Base-by-base conservation (phyloP, 352 stramenopile species). In the Globisporangium parvum region DNA sequence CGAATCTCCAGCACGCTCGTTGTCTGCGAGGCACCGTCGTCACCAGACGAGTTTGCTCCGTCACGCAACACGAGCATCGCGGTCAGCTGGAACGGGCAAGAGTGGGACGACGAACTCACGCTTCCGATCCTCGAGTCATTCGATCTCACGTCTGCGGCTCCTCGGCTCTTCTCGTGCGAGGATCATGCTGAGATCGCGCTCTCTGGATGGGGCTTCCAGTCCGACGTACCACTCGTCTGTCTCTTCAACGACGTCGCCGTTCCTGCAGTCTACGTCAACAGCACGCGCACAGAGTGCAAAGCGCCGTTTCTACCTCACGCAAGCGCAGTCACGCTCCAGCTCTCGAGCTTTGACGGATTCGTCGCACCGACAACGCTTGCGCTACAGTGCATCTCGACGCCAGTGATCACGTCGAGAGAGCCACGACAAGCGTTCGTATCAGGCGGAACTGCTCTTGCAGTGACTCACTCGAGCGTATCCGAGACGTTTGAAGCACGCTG, bases 11-110 rank as follows among this genome's bases (percentile, higher is more conserved):
- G 51, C 35, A 57, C 56, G 6, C 59, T 73, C 5, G 2, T 80
- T 4, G 39, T 70, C 5, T 85, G 74, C 21, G 47, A 63, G 11
- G 33, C 75, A 42, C 54, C 37, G 0, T 45, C 48, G 44, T 9
- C 26, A 2, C 46, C 28, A 12, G 15, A 31, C 33, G 63, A 28
- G 14, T 9, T 15, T 28, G 33, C 0, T 8, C 9, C 20, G 17
- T n/a, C 14, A 8, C 24, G 55, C 11, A 67, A 51, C 20, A n/a
- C 21, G 11, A 58, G 26, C 14, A 11, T 85, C 51, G 44, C 61
- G 3, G 60, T 85, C 31, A 82, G 74, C 53, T 51, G 73, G 15
- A 85, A 85, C 45, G 57, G 59, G 0, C 74, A 85, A 62, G 71
- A 85, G 8, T 85, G 71, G 71, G 70, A 69, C 45, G 26, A 58